Evolutionary conservation across 139 green algal genomes (phyloP).

Genomic region (Microglena sp.): DNA sequence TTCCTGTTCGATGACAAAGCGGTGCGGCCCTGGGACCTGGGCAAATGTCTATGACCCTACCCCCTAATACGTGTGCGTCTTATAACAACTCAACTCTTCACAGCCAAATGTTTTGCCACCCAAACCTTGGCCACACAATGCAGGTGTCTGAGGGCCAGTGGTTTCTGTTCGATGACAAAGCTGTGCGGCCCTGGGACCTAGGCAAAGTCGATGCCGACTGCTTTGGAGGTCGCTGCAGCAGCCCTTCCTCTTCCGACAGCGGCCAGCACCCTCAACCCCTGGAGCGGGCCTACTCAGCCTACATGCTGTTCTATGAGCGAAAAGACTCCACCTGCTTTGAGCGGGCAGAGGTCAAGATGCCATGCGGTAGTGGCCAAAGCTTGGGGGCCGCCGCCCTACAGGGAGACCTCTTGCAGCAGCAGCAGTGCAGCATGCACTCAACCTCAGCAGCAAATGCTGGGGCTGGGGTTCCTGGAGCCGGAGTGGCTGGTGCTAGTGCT

Average conservation of each 20-base stretch:
- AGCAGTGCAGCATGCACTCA: no score
- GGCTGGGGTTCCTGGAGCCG: no score
- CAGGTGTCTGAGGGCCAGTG: slow-evolving; percentile 38
- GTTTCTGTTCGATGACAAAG: slow-evolving; percentile 80
- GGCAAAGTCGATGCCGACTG: slow-evolving; percentile 68
- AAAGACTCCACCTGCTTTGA: slow-evolving; percentile 4
- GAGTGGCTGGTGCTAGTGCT: background rate
- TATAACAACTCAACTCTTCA: no score
- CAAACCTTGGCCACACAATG: no score
- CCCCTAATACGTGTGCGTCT: no score
- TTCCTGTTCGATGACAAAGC: slow-evolving; percentile 77
- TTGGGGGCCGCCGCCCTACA: background rate
- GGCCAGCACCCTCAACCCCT: background rate
- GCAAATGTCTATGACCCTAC: no score
- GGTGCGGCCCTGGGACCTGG: slow-evolving; percentile 72
- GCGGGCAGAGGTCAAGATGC: background rate
- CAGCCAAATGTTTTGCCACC: no score
- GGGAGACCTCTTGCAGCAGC: background rate
- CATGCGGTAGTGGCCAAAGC: background rate
- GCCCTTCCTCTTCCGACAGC: background rate
- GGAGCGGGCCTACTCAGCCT: slow-evolving; percentile 79
- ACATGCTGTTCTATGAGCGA: slow-evolving; percentile 94
- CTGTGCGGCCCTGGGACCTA: slow-evolving; percentile 65
- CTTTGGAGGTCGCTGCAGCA: slow-evolving; percentile 58
- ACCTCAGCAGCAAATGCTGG: no score